These are phyloP conservation scores for Aspergillus bridgeri DNA, from an alignment of 495 filamentous ascomycete species.

Conservation along the genomic window DNA sequence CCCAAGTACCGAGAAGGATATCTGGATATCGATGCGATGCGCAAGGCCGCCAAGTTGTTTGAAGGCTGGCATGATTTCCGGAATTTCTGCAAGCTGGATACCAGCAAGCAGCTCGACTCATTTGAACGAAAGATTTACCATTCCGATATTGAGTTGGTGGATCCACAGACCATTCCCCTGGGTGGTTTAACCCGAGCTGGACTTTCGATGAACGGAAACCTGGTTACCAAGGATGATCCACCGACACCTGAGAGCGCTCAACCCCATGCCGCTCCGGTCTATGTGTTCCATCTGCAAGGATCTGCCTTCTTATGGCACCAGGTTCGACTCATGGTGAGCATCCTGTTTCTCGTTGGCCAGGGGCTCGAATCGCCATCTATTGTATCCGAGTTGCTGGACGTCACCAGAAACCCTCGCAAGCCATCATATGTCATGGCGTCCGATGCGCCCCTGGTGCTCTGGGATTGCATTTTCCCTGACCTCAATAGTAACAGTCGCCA, in stretches of 20 bases:
- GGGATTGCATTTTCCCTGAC: conserved; percentile 90
- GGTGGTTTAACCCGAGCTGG: conserved; percentile 32
- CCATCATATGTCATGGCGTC: conserved; percentile 88
- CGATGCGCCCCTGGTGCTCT: conserved; percentile 84
- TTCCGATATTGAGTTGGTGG: conserved; percentile 68
- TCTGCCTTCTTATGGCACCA: conserved; percentile 99
- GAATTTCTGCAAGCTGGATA: conserved; percentile 93
- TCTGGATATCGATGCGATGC: conserved; percentile 86
- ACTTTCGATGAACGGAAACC: conserved; percentile 28
- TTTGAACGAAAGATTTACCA: conserved; percentile 75
- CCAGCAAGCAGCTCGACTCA: conserved; percentile 76
- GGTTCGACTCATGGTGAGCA: conserved; percentile 83
- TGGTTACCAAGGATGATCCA: conserved; percentile 16
- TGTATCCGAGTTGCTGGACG: conserved; percentile 68
- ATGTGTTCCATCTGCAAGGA: conserved; percentile 80
- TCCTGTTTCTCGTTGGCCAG: conserved; percentile 90
- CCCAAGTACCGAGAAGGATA: conserved; percentile 49
- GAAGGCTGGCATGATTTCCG: conserved; percentile 90
- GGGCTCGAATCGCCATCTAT: conserved; percentile 74
- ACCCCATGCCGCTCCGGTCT: conserved; percentile 58
- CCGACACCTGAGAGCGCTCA: conserved; percentile 14
- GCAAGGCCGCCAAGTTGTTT: conserved; percentile 69
- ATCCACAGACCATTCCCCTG: conserved; percentile 44
- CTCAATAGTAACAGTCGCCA: conserved; percentile 40
- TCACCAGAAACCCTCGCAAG: conserved; percentile 61